A percentile compares a stretch with the other conserved stretches of the same genome.
These are phyloP conservation scores for Globisporangium parvum DNA, from an alignment of 352 stramenopile genomes.

Conservation along the genomic window DNA sequence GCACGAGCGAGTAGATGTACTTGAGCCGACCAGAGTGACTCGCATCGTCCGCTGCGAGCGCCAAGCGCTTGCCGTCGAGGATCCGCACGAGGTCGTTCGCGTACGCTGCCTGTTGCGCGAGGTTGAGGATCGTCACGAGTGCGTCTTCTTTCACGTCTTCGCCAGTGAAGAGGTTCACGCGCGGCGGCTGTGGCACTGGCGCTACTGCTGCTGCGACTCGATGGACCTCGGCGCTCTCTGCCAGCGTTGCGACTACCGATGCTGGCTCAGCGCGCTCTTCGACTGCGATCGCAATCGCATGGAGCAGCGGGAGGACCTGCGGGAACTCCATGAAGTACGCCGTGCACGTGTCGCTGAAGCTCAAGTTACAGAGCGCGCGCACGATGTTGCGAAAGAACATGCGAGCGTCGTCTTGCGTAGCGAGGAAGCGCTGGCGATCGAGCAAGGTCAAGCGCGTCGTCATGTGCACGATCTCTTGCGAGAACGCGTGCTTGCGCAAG, in stretches of 20 bases:
- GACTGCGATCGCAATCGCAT: slow-evolving; percentile 22
- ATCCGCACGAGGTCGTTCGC: slow-evolving; percentile 44
- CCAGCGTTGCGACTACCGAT: neutral
- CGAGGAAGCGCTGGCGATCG: slow-evolving; percentile 26
- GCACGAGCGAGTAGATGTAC: slow-evolving; percentile 53
- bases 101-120: slow-evolving; percentile 43
- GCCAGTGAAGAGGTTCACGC: slow-evolving; percentile 2
- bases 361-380: slow-evolving; percentile 57
- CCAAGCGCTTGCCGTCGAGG: slow-evolving; percentile 49
- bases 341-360: slow-evolving; percentile 40
- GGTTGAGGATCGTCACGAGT: slow-evolving; percentile 55
- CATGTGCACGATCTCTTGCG: slow-evolving; percentile 47
- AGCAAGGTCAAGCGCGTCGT: slow-evolving; percentile 41
- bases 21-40: slow-evolving; percentile 35
- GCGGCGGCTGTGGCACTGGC: neutral
- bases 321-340: slow-evolving; percentile 51
- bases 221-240: too few relatives aligned
- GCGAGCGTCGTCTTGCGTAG: slow-evolving; percentile 15
- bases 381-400: slow-evolving; percentile 49
- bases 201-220: neutral
- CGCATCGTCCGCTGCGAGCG: slow-evolving; percentile 25
- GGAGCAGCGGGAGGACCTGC: slow-evolving; percentile 45
- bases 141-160: slow-evolving; percentile 64
- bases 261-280: neutral
- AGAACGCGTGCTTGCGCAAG: slow-evolving; percentile 39